Conservation (phyloP, 2,329 filamentous ascomycete species). For the Chaetothyriales sp. region DNA sequence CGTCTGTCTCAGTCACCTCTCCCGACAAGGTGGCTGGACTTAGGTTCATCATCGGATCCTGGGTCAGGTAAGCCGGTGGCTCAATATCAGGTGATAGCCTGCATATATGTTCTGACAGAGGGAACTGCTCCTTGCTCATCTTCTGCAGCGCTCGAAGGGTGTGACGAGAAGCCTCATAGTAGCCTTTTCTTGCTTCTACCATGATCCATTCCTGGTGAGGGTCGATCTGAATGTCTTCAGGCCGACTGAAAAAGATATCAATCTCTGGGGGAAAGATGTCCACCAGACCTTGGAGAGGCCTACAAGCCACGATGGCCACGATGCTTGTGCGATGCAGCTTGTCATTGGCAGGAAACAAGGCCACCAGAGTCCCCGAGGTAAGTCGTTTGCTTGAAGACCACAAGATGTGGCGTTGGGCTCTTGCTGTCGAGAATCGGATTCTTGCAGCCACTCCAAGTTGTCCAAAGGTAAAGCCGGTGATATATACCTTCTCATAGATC, state of each 20-base stretch:
- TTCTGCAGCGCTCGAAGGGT: conserved; percentile 59
- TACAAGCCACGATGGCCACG: conserved; percentile 57
- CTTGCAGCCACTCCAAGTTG: conserved; percentile 48
- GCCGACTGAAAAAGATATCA: conserved; percentile 55
- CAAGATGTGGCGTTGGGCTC: conserved; percentile 49
- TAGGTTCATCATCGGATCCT: conserved; percentile 37
- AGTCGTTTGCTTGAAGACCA: conserved; percentile 51
- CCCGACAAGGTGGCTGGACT: conserved; percentile 23
- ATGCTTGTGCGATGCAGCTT: conserved; percentile 44
- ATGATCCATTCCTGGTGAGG: conserved; percentile 57
- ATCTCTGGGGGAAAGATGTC: conserved; percentile 54
- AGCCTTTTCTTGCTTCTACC: conserved; percentile 59
- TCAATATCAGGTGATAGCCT: conserved; percentile 25
- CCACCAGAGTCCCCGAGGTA: conserved; percentile 40
- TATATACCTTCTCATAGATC: conserved; percentile 58
- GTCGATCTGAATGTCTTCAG: conserved; percentile 50
- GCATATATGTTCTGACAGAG: conserved; percentile 30
- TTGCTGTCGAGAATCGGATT: conserved; percentile 53
- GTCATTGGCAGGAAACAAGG: conserved; percentile 39
- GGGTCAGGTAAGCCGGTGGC: conserved; percentile 38
- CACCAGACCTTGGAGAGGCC: conserved; percentile 44
- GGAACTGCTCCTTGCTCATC: conserved; percentile 39
- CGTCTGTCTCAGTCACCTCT: conserved; percentile 34
- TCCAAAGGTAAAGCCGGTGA: conserved; percentile 50
- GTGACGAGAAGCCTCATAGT: conserved; percentile 63